These are phyloP conservation scores for Magnolia kwangsiensis DNA, from an alignment of 164 flowering plant species.

Conservation along the genomic window DNA sequence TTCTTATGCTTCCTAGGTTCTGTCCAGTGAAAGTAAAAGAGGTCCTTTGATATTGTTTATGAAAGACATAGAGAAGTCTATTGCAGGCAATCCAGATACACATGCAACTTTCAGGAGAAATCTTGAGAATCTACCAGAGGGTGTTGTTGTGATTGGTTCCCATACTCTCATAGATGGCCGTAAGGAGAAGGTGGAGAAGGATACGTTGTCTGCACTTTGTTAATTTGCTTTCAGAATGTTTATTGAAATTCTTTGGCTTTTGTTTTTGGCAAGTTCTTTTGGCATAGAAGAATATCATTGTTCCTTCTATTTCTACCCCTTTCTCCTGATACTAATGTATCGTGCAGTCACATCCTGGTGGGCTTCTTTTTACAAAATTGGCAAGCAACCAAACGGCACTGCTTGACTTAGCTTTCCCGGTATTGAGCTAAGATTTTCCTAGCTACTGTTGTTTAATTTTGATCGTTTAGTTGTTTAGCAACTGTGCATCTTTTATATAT, in stretches of 20 bases:
- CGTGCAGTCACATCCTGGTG: constrained; percentile 77
- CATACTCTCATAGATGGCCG: constrained; percentile 71
- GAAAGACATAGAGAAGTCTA: constrained; percentile 80
- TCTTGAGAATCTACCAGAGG: constrained; percentile 67
- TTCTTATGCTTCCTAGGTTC: constrained; percentile 43
- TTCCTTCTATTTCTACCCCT: not conserved
- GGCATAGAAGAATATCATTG: not conserved
- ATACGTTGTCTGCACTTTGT: not conserved
- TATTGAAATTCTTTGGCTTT: not conserved
- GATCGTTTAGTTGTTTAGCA: too few species aligned
- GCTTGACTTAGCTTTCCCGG: constrained; percentile 82
- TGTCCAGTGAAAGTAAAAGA: constrained; percentile 50
- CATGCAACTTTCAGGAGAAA: constrained; percentile 45
- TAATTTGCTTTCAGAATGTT: not conserved
- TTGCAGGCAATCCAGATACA: constrained; percentile 53
- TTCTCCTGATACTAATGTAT: not conserved
- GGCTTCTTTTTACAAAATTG: constrained; percentile 80
- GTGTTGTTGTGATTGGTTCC: constrained; percentile 74
- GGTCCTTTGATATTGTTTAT: constrained; percentile 60
- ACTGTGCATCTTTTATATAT: not conserved
- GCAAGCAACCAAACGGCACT: constrained; percentile 82
- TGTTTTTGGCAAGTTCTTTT: not conserved
- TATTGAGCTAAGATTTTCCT: constrained; percentile 15
- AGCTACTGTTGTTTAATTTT: not conserved
- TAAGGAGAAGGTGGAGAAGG: constrained; percentile 71